These are phyloP conservation scores for Pythium sp. DNA, from an alignment of 352 stramenopile species.

Conservation along the genomic window DNA sequence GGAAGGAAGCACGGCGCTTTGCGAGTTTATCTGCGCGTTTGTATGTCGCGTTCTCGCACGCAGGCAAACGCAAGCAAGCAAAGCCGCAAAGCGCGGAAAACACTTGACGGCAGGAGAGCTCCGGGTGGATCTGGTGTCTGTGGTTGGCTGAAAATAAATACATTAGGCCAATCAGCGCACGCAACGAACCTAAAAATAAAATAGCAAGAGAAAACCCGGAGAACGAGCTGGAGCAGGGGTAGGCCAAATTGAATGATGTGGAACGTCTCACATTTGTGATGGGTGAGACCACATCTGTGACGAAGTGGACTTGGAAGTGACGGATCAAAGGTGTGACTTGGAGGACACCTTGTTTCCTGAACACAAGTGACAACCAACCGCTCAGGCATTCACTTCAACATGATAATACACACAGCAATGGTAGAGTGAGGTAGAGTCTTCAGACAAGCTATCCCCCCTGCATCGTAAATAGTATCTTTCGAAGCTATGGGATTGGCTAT, in stretches of 20 bases:
- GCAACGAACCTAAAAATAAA: not conserved
- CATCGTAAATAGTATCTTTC: too few species aligned
- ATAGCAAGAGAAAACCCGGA: not conserved
- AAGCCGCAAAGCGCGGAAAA: not conserved
- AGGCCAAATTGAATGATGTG: not conserved
- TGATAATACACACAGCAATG: too few species aligned
- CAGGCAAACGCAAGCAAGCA: not conserved
- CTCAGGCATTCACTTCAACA: too few species aligned
- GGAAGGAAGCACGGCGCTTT: conserved; percentile 5
- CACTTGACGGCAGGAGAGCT: not conserved
- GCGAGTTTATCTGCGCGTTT: conserved; percentile 12
- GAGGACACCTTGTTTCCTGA: too few species aligned
- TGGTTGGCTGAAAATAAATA: not conserved
- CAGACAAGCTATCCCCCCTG: too few species aligned
- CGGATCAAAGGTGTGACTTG: too few species aligned
- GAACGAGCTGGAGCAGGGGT: not conserved
- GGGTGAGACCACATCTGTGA: not conserved
- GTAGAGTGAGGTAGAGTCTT: too few species aligned
- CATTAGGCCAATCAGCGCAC: not conserved
- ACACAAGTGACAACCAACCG: too few species aligned
- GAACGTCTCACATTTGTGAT: not conserved
- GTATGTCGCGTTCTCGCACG: conserved; percentile 11
- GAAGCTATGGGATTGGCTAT: too few species aligned
- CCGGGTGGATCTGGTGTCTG: not conserved
- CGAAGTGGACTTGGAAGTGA: too few species aligned